These are phyloP conservation scores for Hemileia vastatrix DNA, from an alignment of 1,284 basidiomycete genomes.

Conservation along the genomic window DNA sequence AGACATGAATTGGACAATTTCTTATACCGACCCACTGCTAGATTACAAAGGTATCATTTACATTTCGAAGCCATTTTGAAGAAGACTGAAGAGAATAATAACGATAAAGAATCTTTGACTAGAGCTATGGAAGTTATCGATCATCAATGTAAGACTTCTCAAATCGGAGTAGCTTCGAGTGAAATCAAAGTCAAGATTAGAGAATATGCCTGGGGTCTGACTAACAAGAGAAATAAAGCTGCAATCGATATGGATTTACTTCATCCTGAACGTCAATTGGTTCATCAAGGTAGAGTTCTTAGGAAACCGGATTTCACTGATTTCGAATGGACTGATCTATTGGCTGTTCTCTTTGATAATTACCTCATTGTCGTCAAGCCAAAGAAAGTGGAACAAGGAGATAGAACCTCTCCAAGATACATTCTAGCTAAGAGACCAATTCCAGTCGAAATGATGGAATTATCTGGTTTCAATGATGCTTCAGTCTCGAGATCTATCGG, in stretches of 20 bases:
- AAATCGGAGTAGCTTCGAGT: constrained; percentile 35
- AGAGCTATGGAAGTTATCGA: constrained; percentile 75
- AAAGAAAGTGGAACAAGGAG: constrained; percentile 27
- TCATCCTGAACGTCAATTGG: constrained; percentile 35
- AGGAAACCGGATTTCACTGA: constrained; percentile 32
- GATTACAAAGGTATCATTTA: constrained; percentile 39
- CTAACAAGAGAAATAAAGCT: constrained; percentile 33
- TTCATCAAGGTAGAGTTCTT: constrained; percentile 35
- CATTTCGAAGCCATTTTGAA: constrained; percentile 37
- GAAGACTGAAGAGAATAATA: constrained; percentile 33
- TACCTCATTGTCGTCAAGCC: constrained; percentile 38
- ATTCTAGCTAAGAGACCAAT: constrained; percentile 39
- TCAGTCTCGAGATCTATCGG: constrained; percentile 35
- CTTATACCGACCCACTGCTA: constrained; percentile 38
- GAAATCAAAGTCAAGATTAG: constrained; percentile 39
- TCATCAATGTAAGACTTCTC: too few species aligned
- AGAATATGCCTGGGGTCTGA: constrained; percentile 34
- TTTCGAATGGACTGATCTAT: constrained; percentile 39
- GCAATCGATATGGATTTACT: constrained; percentile 34
- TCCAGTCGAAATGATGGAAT: constrained; percentile 38
- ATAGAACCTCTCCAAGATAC: constrained; percentile 24
- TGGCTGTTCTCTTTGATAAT: constrained; percentile 40
- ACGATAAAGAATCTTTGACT: constrained; percentile 67
- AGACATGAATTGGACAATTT: constrained; percentile 39
- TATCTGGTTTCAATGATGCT: constrained; percentile 34